Base-by-base conservation (phyloP, 257 asterid species). In the Nemophila menziesii region DNA sequence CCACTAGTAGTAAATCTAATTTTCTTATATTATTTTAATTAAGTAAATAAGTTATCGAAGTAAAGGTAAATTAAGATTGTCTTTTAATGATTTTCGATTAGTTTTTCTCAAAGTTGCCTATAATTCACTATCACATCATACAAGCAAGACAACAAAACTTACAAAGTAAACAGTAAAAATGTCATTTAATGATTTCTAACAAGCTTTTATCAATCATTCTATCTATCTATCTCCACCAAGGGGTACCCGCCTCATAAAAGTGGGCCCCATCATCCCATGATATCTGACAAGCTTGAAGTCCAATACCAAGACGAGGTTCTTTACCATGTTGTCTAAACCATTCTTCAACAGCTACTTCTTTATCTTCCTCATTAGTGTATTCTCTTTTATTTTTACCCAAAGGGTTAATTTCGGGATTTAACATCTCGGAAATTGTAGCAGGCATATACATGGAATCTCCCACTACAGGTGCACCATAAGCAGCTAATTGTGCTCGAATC, bases 361-460 rank as follows among this genome's bases (percentile, higher is more conserved):
- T 69, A 43, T 46, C 78, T 60, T 61, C 68, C 33, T 78, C 86
- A 16, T 39, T 62, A 12, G 58, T 14, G 29, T 57, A 61, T 60
- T 51, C 60, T 42, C 44, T 78, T 46, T 63, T 67, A 64, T 57
- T 56, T 73, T 51, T 70, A 43, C 78, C 79, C 24, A 71, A 76
- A 1, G 95, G 97, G 53, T 89, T 68, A 55, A 75, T n/a, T 48
- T 78, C 80, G 0, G 84, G 86, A 51, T 36, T 22, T 43, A 46
- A 44, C 22, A 61, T 60, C 71, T 89, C 82, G 27, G 95, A 70
- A 58, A 74, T 47, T 17, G 84, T 90, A 47, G 97, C 93, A 17
- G 93, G 92, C 90, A 76, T 78, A 26, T 89, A 89, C 92, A 72
- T 76, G 0, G 90, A 67, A 63, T 89, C 97, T 16, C 97, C 97